Evolutionary conservation across 164 flowering plant genomes (phyloP).

Genomic region (Umbilicus rupestris): DNA sequence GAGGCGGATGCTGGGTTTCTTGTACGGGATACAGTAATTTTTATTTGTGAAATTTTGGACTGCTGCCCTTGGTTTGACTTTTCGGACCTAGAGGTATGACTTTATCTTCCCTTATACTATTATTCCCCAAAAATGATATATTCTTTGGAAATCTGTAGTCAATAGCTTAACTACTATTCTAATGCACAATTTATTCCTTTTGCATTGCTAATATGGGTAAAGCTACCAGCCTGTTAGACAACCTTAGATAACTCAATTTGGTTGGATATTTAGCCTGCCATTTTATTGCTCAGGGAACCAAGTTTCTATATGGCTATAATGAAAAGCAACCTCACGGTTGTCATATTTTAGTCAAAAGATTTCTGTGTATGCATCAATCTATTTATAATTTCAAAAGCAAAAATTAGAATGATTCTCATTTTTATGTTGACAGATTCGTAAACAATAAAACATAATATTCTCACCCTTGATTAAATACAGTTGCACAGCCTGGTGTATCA

Average conservation of each 20-base stretch:
- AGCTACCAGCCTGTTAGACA: no score
- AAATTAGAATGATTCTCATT: not conserved
- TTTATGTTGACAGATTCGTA: no score
- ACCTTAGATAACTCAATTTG: no score
- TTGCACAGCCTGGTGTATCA: not conserved
- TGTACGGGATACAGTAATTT: slow-evolving; percentile 86
- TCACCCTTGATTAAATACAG: not conserved
- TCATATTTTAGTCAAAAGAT: not conserved
- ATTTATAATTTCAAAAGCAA: not conserved
- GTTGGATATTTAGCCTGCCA: no score
- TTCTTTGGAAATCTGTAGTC: not conserved
- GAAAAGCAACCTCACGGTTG: not conserved
- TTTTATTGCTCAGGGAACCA: not conserved
- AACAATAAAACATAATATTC: not conserved
- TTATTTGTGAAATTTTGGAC: slow-evolving; percentile 95
- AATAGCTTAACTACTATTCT: no score
- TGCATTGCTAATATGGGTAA: no score
- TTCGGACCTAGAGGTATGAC: slow-evolving; percentile 86
- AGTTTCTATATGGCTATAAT: not conserved
- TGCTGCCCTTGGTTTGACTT: slow-evolving; percentile 99
- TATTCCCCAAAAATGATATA: not conserved
- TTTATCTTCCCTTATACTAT: not conserved
- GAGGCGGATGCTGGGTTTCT: slow-evolving; percentile 95
- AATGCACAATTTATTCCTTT: no score
- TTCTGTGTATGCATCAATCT: not conserved